phyloP scores from a whole-genome alignment of 2,329 filamentous ascomycete species.

The Rhynchosporium graminicola region DNA sequence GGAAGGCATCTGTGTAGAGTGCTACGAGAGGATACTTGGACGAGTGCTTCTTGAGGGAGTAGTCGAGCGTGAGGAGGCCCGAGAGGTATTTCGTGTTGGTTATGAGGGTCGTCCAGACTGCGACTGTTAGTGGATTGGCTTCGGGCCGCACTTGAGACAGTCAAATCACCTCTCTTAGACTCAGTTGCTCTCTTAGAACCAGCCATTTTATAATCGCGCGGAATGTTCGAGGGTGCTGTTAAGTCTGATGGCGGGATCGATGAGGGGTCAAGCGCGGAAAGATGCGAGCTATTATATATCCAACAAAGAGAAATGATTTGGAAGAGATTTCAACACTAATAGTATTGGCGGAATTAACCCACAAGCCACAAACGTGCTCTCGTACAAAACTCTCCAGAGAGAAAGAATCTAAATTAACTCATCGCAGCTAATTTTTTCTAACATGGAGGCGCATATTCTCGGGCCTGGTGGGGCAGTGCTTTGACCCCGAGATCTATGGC shows the following conservation, averaged over 20 bases:
- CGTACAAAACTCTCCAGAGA: too few species aligned
- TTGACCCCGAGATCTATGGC: too few species aligned
- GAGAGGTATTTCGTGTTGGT: slow-evolving; percentile 82
- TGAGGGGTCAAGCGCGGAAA: not conserved
- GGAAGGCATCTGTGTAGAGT: slow-evolving; percentile 79
- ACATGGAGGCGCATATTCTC: too few species aligned
- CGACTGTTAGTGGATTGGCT: slow-evolving; percentile 3
- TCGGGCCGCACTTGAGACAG: not conserved
- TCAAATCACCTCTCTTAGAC: slow-evolving; percentile 35
- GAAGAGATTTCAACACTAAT: not conserved
- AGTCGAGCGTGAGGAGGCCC: slow-evolving; percentile 78
- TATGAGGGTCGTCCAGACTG: slow-evolving; percentile 86
- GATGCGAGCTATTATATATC: too few species aligned
- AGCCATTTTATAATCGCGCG: slow-evolving; percentile 22
- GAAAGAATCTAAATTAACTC: too few species aligned
- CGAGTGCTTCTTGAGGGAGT: slow-evolving; percentile 65
- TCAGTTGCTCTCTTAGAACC: slow-evolving; percentile 34
- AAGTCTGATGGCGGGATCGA: not conserved
- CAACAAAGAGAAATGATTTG: not conserved
- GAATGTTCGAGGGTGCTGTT: not conserved
- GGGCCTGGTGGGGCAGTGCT: too few species aligned
- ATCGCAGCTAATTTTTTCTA: too few species aligned
- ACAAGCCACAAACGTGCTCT: too few species aligned
- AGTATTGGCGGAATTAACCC: too few species aligned
- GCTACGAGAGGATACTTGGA: slow-evolving; percentile 78